Conservation (phyloP, 2,329 filamentous ascomycete species). For the Colletotrichum lini region DNA sequence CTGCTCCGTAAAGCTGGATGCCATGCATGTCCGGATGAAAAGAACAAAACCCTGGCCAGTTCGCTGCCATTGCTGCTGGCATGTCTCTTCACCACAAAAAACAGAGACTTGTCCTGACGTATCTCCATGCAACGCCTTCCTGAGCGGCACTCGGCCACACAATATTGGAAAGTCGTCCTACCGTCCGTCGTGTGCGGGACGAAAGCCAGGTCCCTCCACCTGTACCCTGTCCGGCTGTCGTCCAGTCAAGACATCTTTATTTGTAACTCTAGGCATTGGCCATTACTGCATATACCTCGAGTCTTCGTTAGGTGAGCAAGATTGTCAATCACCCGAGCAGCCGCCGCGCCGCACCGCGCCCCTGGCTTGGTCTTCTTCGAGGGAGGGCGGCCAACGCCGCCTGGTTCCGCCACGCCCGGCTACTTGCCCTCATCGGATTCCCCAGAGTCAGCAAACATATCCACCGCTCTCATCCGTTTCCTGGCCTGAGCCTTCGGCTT, state of each 20-base stretch:
- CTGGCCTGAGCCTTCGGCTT: constrained; percentile 55
- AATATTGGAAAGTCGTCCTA: neutral
- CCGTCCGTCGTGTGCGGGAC: constrained; percentile 16
- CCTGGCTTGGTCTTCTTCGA: constrained; percentile 11
- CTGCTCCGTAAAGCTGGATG: neutral
- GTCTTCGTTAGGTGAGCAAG: constrained; percentile 34
- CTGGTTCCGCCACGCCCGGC: constrained; percentile 15
- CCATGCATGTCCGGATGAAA: neutral
- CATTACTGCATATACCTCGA: constrained; percentile 20
- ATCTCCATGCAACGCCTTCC: constrained; percentile 11
- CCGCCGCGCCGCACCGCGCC: constrained; percentile 18
- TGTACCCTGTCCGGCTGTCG: constrained; percentile 20
- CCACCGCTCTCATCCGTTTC: constrained; percentile 81
- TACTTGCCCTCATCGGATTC: constrained; percentile 56
- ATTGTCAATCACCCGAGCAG: constrained; percentile 23
- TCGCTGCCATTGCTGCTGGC: constrained; percentile 12
- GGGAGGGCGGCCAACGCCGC: neutral
- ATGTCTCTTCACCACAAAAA: constrained; percentile 1
- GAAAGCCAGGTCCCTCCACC: constrained; percentile 29
- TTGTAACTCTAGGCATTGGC: constrained; percentile 24
- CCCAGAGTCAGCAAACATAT: constrained; percentile 90
- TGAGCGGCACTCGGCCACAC: constrained; percentile 13
- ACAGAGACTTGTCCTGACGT: neutral
- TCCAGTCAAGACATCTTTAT: constrained; percentile 31
- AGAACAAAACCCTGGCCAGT: neutral